A percentile compares a stretch with the other conserved stretches of the same genome.
Conservation (phyloP, 495 filamentous ascomycete genomes). For the Cercophora scortea region DNA sequence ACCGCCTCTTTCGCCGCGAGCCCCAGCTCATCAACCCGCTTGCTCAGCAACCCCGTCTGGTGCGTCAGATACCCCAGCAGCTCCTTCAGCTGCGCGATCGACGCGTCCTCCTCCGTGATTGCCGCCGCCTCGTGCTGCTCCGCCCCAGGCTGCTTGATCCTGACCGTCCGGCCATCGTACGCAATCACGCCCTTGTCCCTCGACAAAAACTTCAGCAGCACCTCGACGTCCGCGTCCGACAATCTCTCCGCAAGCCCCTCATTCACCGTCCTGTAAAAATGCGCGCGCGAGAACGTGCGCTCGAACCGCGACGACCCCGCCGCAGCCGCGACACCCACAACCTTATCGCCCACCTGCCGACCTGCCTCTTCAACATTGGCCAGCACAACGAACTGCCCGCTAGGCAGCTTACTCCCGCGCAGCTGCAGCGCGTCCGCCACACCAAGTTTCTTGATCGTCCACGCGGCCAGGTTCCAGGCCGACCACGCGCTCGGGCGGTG, state of each 20-base stretch:
- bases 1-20: constrained; percentile 61
- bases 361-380: constrained; percentile 47
- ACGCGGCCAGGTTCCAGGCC: constrained; percentile 53
- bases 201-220: constrained; percentile 64
- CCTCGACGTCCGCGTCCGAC: constrained; percentile 56
- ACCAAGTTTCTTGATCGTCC: constrained; percentile 67
- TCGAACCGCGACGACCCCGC: constrained; percentile 44
- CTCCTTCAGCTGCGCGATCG: constrained; percentile 69
- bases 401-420: constrained; percentile 38
- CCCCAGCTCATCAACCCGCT: constrained; percentile 50
- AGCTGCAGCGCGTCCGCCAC: constrained; percentile 36
- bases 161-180: constrained; percentile 67
- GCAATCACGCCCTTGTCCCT: constrained; percentile 57
- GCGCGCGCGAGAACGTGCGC: constrained; percentile 57
- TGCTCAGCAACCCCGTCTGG: constrained; percentile 45
- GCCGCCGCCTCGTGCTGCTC: constrained; percentile 21
- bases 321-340: constrained; percentile 37
- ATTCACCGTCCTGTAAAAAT: constrained; percentile 54
- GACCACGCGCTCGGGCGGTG: constrained; percentile 35
- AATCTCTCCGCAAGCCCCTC: constrained; percentile 45
- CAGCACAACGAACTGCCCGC: constrained; percentile 51
- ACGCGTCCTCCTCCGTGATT: constrained; percentile 68
- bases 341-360: constrained; percentile 33
- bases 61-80: constrained; percentile 53
- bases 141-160: constrained; percentile 50